Evolutionary conservation across 495 filamentous ascomycete genomes (phyloP).

Genomic region (Talaromyces borbonicus): DNA sequence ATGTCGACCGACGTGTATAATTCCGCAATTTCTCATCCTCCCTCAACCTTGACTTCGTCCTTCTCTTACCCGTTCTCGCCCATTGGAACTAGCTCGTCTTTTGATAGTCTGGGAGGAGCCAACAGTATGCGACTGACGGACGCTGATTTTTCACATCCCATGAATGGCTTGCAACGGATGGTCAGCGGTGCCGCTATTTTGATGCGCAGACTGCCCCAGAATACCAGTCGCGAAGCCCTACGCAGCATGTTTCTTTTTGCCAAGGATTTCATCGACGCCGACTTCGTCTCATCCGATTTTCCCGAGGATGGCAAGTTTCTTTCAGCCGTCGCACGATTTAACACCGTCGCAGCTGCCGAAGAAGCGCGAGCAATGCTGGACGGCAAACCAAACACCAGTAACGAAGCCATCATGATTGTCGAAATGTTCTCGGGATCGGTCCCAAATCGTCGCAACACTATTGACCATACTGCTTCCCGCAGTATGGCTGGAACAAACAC

Average conservation of each 20-base stretch:
- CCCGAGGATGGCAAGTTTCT: slow-evolving; percentile 63
- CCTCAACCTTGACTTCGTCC: slow-evolving; percentile 27
- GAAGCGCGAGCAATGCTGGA: slow-evolving; percentile 69
- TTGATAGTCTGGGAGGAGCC: slow-evolving; percentile 32
- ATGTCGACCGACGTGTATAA: slow-evolving; percentile 44
- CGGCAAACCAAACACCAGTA: slow-evolving; percentile 67
- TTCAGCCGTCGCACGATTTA: slow-evolving; percentile 69
- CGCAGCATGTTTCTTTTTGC: slow-evolving; percentile 79
- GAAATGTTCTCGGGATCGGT: slow-evolving; percentile 50
- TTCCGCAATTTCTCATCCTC: slow-evolving; percentile 30
- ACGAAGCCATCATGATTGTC: slow-evolving; percentile 69
- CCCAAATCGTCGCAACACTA: slow-evolving; percentile 45
- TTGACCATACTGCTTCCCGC: slow-evolving; percentile 45
- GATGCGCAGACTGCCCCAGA: slow-evolving; percentile 68
- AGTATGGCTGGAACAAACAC: slow-evolving; percentile 42
- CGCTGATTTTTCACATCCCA: slow-evolving; percentile 35
- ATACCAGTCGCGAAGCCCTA: slow-evolving; percentile 61
- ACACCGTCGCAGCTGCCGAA: slow-evolving; percentile 57
- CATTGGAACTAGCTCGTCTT: slow-evolving; percentile 31
- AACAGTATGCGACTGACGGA: slow-evolving; percentile 41
- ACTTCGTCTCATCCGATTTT: slow-evolving; percentile 55
- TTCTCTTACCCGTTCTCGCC: slow-evolving; percentile 38
- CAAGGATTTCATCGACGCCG: slow-evolving; percentile 66
- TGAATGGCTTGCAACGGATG: slow-evolving; percentile 33
- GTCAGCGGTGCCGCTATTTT: slow-evolving; percentile 42